Evolutionary conservation across 2,329 filamentous ascomycete species (phyloP).

Genomic region (Sporothrix pseudoabietina): DNA sequence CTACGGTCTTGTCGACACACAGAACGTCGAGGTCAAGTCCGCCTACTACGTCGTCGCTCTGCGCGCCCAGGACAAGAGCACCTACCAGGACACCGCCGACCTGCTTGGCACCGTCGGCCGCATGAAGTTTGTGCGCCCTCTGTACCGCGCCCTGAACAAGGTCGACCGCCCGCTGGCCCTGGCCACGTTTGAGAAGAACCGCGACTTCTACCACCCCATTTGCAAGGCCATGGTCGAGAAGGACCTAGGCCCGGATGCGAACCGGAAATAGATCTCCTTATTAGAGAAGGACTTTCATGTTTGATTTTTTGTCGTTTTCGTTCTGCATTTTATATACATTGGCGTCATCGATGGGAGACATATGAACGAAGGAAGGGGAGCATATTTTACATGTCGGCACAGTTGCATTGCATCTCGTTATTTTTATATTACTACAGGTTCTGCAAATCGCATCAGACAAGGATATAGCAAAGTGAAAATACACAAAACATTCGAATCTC

Average conservation of each 20-base stretch:
- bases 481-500: constrained; percentile 4
- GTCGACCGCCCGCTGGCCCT: constrained; percentile 74
- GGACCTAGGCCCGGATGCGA: constrained; percentile 59
- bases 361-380: not conserved
- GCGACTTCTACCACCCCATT: constrained; percentile 94
- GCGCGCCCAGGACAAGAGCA: constrained; percentile 67
- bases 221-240: constrained; percentile 85
- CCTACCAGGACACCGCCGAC: constrained; percentile 71
- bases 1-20: constrained; percentile 72
- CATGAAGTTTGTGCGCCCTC: constrained; percentile 94
- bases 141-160: constrained; percentile 75
- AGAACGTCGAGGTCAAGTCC: constrained; percentile 83
- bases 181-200: constrained; percentile 82
- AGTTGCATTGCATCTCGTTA: not conserved
- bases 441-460: not conserved
- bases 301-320: not conserved
- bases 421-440: not conserved
- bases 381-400: constrained; percentile 13
- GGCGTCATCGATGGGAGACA: constrained; percentile 12
- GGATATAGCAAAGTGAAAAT: constrained; percentile 3
- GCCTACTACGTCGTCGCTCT: constrained; percentile 81
- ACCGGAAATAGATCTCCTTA: not conserved
- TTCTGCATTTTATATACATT: not conserved
- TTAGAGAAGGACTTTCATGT: not conserved
- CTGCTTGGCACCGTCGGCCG: constrained; percentile 80